phyloP scores from a whole-genome alignment of 2,329 filamentous ascomycete genomes.

The Aspergillus flavus region DNA sequence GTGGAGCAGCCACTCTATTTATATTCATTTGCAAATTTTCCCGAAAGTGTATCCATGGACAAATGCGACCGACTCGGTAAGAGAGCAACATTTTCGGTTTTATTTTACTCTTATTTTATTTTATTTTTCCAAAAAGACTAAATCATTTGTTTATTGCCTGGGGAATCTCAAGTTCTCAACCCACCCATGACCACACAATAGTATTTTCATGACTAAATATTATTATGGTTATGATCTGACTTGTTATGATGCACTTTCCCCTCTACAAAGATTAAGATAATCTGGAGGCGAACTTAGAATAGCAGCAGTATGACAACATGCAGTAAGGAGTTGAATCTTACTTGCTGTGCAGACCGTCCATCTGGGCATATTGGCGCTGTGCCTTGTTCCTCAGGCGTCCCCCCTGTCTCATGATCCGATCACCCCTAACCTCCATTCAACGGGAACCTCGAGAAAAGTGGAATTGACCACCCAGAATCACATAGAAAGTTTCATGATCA shows the following conservation, averaged over 20 bases:
- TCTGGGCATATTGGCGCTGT: background rate
- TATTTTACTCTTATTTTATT: background rate
- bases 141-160: background rate
- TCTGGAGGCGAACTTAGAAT: background rate
- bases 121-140: background rate
- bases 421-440: background rate
- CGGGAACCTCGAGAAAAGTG: background rate
- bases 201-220: background rate
- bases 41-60: conserved; percentile 3
- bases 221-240: background rate
- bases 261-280: background rate
- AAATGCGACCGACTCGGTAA: background rate
- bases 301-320: background rate
- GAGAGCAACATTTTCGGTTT: background rate
- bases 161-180: background rate
- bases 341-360: background rate
- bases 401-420: conserved; percentile 2
- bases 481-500: background rate
- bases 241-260: background rate
- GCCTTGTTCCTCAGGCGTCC: background rate
- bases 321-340: background rate
- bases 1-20: conserved; percentile 7
- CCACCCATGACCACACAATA: background rate
- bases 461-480: background rate
- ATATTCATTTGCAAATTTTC: conserved; percentile 7